These are phyloP conservation scores for Glycine tomentella DNA, from an alignment of 306 rosid species.

Conservation along the genomic window DNA sequence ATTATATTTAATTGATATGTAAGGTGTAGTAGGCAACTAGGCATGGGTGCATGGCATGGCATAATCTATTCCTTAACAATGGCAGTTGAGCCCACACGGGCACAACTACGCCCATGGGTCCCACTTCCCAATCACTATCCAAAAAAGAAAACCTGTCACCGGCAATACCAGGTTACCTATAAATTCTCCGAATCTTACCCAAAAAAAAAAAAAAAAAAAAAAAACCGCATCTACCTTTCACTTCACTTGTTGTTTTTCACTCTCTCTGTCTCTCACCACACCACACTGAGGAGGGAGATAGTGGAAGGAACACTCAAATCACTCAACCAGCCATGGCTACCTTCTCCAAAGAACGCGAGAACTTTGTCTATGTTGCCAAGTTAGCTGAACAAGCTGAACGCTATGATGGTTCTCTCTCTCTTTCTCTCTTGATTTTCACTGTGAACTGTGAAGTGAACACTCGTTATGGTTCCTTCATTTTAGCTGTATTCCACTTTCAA, in stretches of 20 bases:
- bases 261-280: conserved; percentile 24
- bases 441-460: background rate
- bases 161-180: conserved; percentile 43
- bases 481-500: conserved; percentile 27
- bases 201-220: too few relatives aligned
- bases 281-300: conserved; percentile 31
- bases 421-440: conserved; percentile 11
- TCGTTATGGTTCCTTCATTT: conserved; percentile 15
- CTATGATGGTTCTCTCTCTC: conserved; percentile 50
- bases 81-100: background rate
- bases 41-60: too few relatives aligned
- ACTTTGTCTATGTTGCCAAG: conserved; percentile 49
- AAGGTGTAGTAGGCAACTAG: too few relatives aligned
- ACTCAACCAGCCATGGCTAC: conserved; percentile 50
- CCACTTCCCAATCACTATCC: background rate
- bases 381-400: conserved; percentile 56
- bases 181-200: background rate
- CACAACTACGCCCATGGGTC: background rate
- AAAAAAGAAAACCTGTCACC: conserved; percentile 19
- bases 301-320: conserved; percentile 1
- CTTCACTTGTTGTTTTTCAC: conserved; percentile 12
- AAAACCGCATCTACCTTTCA: conserved; percentile 24
- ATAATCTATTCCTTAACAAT: background rate
- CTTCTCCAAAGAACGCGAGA: conserved; percentile 47
- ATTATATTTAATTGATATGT: too few relatives aligned